Evolutionary conservation across 352 stramenopile genomes (phyloP).

Genomic region (Bremia lactucae): DNA sequence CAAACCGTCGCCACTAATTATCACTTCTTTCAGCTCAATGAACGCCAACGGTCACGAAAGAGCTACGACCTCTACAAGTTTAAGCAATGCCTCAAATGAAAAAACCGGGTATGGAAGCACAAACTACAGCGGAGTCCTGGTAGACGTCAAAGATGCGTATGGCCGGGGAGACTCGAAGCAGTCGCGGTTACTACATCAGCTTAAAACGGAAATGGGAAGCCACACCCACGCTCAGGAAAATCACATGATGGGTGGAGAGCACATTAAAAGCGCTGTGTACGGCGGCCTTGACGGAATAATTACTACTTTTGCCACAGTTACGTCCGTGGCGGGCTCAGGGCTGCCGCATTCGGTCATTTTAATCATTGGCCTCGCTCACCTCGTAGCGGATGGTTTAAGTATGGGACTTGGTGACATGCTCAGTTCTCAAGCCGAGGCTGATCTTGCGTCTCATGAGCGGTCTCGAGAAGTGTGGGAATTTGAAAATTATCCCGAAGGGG

Average conservation of each 20-base stretch:
- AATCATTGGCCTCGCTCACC: constrained; percentile 91
- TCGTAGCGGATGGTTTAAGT: constrained; percentile 90
- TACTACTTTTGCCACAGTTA: constrained; percentile 93
- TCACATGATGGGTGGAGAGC: constrained; percentile 53
- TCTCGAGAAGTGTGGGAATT: constrained; percentile 91
- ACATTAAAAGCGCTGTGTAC: constrained; percentile 89
- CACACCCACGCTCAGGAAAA: constrained; percentile 61
- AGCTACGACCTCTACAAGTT: constrained; percentile 5
- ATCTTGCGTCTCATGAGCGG: constrained; percentile 90
- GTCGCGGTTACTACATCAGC: constrained; percentile 51
- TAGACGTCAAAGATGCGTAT: constrained; percentile 48
- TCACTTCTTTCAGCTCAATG: constrained; percentile 4
- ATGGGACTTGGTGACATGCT: constrained; percentile 95
- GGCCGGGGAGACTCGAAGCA: constrained; percentile 33
- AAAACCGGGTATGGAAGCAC: constrained; percentile 41
- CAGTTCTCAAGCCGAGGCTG: constrained; percentile 87
- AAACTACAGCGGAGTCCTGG: constrained; percentile 29
- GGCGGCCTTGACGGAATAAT: constrained; percentile 94
- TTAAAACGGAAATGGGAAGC: constrained; percentile 48
- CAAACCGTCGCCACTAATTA: too few relatives aligned
- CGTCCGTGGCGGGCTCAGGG: constrained; percentile 85
- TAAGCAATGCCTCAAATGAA: constrained; percentile 14
- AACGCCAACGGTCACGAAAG: constrained; percentile 17
- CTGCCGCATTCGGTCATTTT: constrained; percentile 87
- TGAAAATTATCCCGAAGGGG: constrained; percentile 92